Percentiles rank a stretch among this genome's conserved stretches.
Evolutionary conservation across 108 stramenopile genomes (phyloP).

Genomic region (Nannochloropsis granulata): DNA sequence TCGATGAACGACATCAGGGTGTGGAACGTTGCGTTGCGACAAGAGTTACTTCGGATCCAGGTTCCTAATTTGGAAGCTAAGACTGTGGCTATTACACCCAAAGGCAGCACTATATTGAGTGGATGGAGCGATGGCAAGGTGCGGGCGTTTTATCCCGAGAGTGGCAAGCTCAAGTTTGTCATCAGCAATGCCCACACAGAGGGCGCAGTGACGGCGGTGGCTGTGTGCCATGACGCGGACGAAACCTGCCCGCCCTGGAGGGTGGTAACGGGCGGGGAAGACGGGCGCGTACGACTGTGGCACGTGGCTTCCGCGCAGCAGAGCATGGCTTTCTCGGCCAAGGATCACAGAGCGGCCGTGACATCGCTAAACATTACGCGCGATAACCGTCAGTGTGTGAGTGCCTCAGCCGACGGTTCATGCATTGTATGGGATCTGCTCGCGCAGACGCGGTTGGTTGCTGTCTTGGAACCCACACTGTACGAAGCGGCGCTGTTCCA

Average conservation of each 20-base stretch:
- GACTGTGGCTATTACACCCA: slow-evolving; percentile 49
- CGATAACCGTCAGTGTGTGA: slow-evolving; percentile 49
- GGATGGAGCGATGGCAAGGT: slow-evolving; percentile 79
- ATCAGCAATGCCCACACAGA: slow-evolving; percentile 59
- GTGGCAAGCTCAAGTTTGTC: slow-evolving; percentile 62
- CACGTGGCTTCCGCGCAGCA: slow-evolving; percentile 49
- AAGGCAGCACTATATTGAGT: slow-evolving; percentile 50
- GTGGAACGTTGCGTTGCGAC: slow-evolving; percentile 51
- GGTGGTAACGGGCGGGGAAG: slow-evolving; percentile 56
- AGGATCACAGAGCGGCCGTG: slow-evolving; percentile 64
- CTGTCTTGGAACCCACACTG: slow-evolving; percentile 62
- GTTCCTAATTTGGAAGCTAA: slow-evolving; percentile 64
- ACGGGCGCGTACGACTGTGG: slow-evolving; percentile 68
- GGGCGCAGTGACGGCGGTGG: slow-evolving; percentile 51
- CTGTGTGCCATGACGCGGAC: slow-evolving; percentile 44
- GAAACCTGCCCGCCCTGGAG: slow-evolving; percentile 43
- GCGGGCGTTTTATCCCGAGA: slow-evolving; percentile 68
- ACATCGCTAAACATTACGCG: slow-evolving; percentile 46
- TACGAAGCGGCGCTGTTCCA: slow-evolving; percentile 56
- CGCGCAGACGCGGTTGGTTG: slow-evolving; percentile 49
- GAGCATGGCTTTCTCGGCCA: slow-evolving; percentile 56
- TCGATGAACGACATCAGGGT: slow-evolving; percentile 59
- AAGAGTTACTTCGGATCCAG: slow-evolving; percentile 61
- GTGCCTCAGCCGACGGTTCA: slow-evolving; percentile 60
- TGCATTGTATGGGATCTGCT: slow-evolving; percentile 72